These are phyloP conservation scores for Solanum pinnatisectum DNA, from an alignment of 257 asterid species.

Conservation along the genomic window DNA sequence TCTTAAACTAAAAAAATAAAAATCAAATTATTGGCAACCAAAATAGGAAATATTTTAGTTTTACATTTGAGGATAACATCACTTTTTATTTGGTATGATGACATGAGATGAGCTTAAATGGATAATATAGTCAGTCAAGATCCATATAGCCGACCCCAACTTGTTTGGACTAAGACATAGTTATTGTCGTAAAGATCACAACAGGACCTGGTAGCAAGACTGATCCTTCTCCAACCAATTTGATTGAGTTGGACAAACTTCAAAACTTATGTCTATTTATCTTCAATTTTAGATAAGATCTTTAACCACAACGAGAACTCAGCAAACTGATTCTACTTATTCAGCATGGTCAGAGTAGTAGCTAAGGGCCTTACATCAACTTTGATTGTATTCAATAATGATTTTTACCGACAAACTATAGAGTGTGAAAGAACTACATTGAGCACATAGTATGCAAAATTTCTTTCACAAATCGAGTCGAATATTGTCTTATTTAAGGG, in stretches of 20 bases:
- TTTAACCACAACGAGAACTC: not conserved
- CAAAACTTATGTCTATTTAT: not conserved
- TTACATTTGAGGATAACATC: not conserved
- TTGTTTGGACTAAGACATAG: not conserved
- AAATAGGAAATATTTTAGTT: not conserved
- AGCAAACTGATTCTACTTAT: not conserved
- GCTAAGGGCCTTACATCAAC: not conserved
- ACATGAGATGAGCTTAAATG: not conserved
- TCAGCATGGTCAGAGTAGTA: not conserved
- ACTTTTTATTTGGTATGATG: not conserved
- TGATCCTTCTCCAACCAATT: not conserved
- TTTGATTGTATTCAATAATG: not conserved
- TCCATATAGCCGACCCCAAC: not conserved
- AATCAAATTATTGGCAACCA: not conserved
- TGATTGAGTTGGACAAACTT: not conserved
- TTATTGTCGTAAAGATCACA: not conserved
- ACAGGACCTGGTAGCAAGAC: not conserved
- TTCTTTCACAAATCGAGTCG: not conserved
- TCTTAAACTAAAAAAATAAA: not conserved
- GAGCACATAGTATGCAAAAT: not conserved
- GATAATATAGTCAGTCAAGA: not conserved
- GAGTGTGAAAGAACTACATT: not conserved
- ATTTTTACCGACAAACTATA: not conserved
- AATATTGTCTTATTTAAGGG: not conserved
- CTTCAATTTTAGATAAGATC: not conserved